Base-by-base conservation (phyloP, 2,329 filamentous ascomycete genomes). In the Rutstroemia sp. region DNA sequence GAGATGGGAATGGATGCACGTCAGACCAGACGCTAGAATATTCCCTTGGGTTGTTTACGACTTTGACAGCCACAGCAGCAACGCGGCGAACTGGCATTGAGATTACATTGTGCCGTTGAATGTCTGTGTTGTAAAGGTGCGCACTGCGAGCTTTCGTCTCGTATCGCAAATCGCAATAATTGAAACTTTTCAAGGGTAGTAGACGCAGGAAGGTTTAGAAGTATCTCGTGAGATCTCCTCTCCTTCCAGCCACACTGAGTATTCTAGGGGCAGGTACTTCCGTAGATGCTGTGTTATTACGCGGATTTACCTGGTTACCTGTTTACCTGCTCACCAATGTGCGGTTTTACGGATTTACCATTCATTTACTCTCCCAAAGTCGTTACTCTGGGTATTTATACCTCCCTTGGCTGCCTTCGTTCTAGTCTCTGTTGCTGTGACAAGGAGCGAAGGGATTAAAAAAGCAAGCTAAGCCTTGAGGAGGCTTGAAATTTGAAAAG, bases 391-490 rank as follows among this genome's bases (percentile, higher is more conserved):
- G 25, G 9, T 44, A 44, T 44, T n/a, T 44, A 19, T 44, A 10
- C 17, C 17, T 19, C 10, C 19, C 7, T 23, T 21, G 17, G 19
- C 21, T 6, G 17, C 42, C 42, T 34, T 34, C 10, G 30, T 34
- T 12, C 30, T 12, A 34, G 39, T 42, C 17, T 10, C 17, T 42
- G 17, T 42, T 42, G 39, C 39, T 42, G 17, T 9, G 16, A 42
- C n/a, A 7, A 51, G 23, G 12, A 42, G 38, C n/a, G 12, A 38
- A 42, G 16, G 17, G n/a, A 52, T 34, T 46, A 23, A 21, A 30
- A 47, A 47, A 44, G 27, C n/a, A 39, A 47, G 51, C 51, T 55
- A 55, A 50, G 46, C 46, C 52, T 19, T 50, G 52, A 16, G 48
- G 44, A 49, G 34, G 38, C 44, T 48, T 54, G 30, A 27, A 27